These are phyloP conservation scores for Vaccinium vitisidaea DNA, from an alignment of 148 eudicot species.

Conservation along the genomic window DNA sequence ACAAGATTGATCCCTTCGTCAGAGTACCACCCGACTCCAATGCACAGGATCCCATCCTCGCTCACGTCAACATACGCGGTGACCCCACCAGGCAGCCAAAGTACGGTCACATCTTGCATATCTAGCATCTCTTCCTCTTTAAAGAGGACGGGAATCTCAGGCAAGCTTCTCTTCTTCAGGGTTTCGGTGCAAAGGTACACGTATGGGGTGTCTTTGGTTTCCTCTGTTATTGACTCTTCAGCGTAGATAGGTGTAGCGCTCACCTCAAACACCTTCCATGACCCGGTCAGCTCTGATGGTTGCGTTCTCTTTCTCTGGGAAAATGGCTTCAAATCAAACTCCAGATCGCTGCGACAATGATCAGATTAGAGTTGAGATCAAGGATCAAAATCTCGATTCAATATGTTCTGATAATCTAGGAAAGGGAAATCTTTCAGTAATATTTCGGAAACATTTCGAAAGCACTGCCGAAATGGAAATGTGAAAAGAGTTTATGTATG, in stretches of 20 bases:
- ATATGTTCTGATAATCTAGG: not conserved
- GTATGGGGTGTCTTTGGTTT: conserved; percentile 49
- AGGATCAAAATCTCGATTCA: not conserved
- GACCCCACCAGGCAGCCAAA: conserved; percentile 97
- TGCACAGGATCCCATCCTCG: conserved; percentile 81
- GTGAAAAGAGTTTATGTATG: not conserved
- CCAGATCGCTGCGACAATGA: conserved; percentile 48
- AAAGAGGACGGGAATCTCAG: conserved; percentile 62
- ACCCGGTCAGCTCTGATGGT: conserved; percentile 72
- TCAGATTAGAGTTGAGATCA: not conserved
- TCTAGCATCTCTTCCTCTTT: conserved; percentile 88
- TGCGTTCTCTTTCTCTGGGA: conserved; percentile 80
- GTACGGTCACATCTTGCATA: conserved; percentile 77
- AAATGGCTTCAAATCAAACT: conserved; percentile 81
- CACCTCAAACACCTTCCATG: conserved; percentile 96
- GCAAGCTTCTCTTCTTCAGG: conserved; percentile 77
- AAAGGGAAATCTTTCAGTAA: not conserved
- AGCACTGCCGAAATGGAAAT: not conserved
- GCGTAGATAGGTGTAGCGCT: conserved; percentile 90
- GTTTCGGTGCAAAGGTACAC: conserved; percentile 91
- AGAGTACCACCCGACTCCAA: conserved; percentile 98
- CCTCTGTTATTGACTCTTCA: conserved; percentile 50
- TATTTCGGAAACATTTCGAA: not conserved
- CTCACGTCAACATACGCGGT: conserved; percentile 86
- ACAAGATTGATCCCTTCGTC: conserved; percentile 95